Evolutionary conservation across 2,329 filamentous ascomycete species (phyloP).

Genomic region (Tolypocladium ovalisporum): DNA sequence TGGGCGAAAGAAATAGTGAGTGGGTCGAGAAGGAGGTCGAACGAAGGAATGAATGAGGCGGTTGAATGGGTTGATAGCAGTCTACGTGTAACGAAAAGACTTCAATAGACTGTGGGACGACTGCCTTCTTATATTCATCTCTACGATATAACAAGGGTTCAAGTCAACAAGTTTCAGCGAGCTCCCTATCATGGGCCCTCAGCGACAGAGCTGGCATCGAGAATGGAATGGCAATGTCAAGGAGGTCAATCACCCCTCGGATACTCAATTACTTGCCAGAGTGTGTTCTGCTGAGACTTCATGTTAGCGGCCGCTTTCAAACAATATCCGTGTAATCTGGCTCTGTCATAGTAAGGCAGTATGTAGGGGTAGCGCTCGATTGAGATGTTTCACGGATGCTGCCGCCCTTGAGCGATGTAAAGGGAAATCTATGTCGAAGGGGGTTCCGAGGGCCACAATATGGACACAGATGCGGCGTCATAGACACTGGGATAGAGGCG

Average conservation of each 20-base stretch:
- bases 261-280: neutral
- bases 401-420: neutral
- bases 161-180: neutral
- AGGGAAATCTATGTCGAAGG: neutral
- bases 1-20: no score
- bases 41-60: neutral
- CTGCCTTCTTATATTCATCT: conserved; percentile 2
- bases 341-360: no score
- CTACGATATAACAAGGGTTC: neutral
- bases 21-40: neutral
- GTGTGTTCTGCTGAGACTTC: neutral
- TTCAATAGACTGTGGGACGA: neutral
- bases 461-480: neutral
- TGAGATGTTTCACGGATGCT: no score
- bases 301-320: neutral
- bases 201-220: neutral
- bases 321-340: no score
- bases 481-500: neutral
- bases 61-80: conserved; percentile 4
- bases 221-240: neutral
- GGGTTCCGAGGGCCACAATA: neutral
- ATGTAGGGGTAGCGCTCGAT: neutral
- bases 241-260: neutral
- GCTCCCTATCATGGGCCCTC: neutral
- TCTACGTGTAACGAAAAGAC: neutral